Evolutionary conservation across 2,329 filamentous ascomycete species (phyloP).

Genomic region (Penicillium sp.): DNA sequence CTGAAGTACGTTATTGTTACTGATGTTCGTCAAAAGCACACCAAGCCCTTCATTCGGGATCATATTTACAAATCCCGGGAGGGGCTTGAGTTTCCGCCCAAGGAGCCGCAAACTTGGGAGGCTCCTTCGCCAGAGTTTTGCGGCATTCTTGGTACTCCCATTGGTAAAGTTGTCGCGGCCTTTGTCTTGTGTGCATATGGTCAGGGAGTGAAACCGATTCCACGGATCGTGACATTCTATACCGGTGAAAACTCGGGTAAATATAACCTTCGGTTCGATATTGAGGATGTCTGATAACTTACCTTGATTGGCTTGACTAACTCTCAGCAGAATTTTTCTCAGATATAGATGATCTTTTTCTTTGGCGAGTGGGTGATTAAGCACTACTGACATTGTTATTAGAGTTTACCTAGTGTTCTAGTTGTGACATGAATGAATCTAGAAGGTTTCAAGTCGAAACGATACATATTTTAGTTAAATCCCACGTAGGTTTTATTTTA

Average conservation of each 20-base stretch:
- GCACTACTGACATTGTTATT: background rate
- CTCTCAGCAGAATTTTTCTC: background rate
- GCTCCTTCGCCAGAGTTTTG: slow-evolving; percentile 4
- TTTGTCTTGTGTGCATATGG: slow-evolving; percentile 11
- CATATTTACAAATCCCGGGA: background rate
- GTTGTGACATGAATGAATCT: background rate
- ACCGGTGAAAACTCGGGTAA: background rate
- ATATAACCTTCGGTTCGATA: slow-evolving; percentile 5
- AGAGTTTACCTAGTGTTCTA: no score
- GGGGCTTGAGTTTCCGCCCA: background rate
- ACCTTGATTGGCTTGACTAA: background rate
- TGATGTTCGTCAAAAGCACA: background rate
- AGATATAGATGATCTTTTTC: background rate
- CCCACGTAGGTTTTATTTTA: background rate
- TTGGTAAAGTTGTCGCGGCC: slow-evolving; percentile 6
- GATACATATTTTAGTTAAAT: background rate
- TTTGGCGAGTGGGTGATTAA: background rate
- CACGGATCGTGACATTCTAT: slow-evolving; percentile 1
- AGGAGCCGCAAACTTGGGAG: slow-evolving; percentile 4
- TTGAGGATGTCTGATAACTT: background rate
- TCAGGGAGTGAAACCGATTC: slow-evolving; percentile 9
- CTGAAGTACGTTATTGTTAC: slow-evolving; percentile 1
- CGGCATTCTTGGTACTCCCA: slow-evolving; percentile 9
- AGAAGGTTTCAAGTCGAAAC: no score
- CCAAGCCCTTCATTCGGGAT: background rate